Conservation (phyloP, 225 moss, liverwort and hornwort genomes). For the Lunularia cruciata region DNA sequence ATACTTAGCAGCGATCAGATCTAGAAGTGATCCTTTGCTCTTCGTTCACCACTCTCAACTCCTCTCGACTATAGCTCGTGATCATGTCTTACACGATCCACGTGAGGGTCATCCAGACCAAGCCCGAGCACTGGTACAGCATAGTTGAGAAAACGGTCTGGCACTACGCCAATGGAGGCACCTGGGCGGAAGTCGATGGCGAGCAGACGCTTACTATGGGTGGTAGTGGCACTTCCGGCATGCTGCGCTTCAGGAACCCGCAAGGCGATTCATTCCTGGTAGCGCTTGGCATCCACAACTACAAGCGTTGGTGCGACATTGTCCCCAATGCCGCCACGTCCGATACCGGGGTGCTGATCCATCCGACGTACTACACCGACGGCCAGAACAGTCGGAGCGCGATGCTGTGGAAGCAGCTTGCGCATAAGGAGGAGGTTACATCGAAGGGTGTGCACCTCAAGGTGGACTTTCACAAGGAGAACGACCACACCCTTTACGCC, state of each 20-base stretch:
- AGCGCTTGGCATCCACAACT: conserved; percentile 24
- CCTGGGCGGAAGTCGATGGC: conserved; percentile 24
- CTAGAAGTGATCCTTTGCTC: no score
- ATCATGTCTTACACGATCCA: conserved; percentile 24
- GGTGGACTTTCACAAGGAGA: neutral
- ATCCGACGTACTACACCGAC: conserved; percentile 16
- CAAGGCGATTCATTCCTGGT: conserved; percentile 10
- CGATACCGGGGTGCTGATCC: conserved; percentile 13
- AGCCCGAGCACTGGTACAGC: conserved; percentile 6
- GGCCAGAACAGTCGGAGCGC: neutral
- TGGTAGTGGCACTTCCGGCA: conserved; percentile 25
- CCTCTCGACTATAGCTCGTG: no score
- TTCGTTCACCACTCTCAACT: no score
- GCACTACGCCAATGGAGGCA: neutral
- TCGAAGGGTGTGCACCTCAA: neutral
- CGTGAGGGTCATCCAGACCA: conserved; percentile 20
- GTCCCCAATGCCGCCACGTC: neutral
- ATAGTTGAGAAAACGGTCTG: conserved; percentile 18
- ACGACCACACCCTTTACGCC: no score
- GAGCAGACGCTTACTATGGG: conserved; percentile 22
- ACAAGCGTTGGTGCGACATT: conserved; percentile 24
- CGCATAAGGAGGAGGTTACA: neutral
- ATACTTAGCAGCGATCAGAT: no score
- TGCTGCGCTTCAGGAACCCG: conserved; percentile 19
- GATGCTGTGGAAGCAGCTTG: conserved; percentile 2